Evolutionary conservation across 805 yeast genomes (phyloP), one percentile per base, ranked within the genome.

Genomic region (Sugiyamaella qingdaonensis): DNA sequence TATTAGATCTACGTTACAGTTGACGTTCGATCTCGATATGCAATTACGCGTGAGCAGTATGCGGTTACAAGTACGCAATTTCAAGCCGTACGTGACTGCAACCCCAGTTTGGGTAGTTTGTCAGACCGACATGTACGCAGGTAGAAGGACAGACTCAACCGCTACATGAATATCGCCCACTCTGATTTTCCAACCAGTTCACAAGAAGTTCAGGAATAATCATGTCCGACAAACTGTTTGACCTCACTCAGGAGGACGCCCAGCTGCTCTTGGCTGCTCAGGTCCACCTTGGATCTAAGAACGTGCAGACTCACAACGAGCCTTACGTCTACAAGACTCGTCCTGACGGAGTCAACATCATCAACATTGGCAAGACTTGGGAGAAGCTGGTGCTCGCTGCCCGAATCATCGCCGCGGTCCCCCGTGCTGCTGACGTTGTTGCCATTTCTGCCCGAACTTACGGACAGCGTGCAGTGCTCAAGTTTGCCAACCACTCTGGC

Each of bases 381-480:
- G 98, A 94, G 84, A 92, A 92, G 84, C 87, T 91, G 76, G 97
- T 92, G 64, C 83, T 94, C 76, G 99, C 99, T 73, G 99, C 99
- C 70, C 94, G 97, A 83, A 88, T 92, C 80, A 90, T 94, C 74
- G 99, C 98, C 77, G 96, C 99, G 72, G 86, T 94, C 68, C 99
- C 99, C 81, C 89, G 90, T 86, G 82, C 98, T 65, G 83, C 92
- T 67, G 99, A 94, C 74, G 96, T 94, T 73, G 98, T 91, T 75
- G 98, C 96, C 70, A 89, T 95, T 73, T 91, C 98, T 65, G 88
- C 98, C 70, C 92, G 98, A 85, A 91, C 97, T 70, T 92, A 88
- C 81, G 99, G 99, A 75, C 99, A 94, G 84, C 94, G 99, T 84
- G 99, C 99, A 74, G 99, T 92, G 68, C 86, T 94, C 78, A 94